Evolutionary conservation across 1,139 yeast species (phyloP).

Genomic region (Zygosaccharomyces sapae): DNA sequence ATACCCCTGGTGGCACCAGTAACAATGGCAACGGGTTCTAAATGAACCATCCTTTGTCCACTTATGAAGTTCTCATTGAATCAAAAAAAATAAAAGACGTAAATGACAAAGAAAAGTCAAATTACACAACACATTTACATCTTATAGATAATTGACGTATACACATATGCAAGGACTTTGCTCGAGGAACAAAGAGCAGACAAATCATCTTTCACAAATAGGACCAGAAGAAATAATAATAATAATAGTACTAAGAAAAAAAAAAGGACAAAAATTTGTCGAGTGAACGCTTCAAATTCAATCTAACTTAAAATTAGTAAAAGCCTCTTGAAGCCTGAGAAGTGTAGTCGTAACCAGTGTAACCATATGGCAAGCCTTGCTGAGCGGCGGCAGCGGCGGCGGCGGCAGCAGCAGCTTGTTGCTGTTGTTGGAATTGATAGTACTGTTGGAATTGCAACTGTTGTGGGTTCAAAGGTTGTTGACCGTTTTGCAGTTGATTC

Average conservation of each 20-base stretch:
- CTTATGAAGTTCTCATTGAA: background rate
- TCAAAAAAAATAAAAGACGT: background rate
- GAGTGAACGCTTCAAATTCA: background rate
- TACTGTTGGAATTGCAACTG: conserved; percentile 36
- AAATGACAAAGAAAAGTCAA: conserved; percentile 1
- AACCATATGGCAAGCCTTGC: conserved; percentile 32
- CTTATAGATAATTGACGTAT: conserved; percentile 15
- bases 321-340: conserved; percentile 35
- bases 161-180: conserved; percentile 20
- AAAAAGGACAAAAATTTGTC: background rate
- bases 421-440: conserved; percentile 33
- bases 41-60: conserved; percentile 1
- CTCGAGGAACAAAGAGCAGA: conserved; percentile 6
- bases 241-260: background rate
- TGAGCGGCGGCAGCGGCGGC: conserved; percentile 29
- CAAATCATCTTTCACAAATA: background rate
- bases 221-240: background rate
- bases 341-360: conserved; percentile 33
- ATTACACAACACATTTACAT: conserved; percentile 11
- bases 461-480: conserved; percentile 29
- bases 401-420: conserved; percentile 25
- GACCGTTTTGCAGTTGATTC: conserved; percentile 16
- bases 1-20: conserved; percentile 90
- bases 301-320: conserved; percentile 19
- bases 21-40: conserved; percentile 45